These are phyloP conservation scores for Westerdykella ornata DNA, from an alignment of 2,329 filamentous ascomycete species.

Conservation along the genomic window DNA sequence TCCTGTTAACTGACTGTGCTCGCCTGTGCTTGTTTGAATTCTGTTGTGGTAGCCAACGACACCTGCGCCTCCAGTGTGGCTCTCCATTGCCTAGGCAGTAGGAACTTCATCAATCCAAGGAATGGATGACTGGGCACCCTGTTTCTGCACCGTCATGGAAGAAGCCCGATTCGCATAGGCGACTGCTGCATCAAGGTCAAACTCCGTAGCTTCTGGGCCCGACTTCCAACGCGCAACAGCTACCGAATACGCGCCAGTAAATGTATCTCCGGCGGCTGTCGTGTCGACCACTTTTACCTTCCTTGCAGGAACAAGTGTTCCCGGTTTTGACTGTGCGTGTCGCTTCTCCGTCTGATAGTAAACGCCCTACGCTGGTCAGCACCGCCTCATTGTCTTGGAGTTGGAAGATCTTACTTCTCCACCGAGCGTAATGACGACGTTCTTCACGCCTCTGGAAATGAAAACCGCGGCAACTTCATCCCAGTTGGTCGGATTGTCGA, in stretches of 20 bases:
- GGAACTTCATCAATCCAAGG: constrained; percentile 55
- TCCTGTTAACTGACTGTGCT: no score
- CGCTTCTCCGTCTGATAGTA: constrained; percentile 42
- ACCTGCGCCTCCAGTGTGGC: background rate
- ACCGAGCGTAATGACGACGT: constrained; percentile 79
- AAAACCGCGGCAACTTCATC: constrained; percentile 46
- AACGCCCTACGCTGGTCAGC: constrained; percentile 31
- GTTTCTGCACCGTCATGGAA: constrained; percentile 58
- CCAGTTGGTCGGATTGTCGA: constrained; percentile 29
- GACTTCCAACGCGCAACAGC: constrained; percentile 52
- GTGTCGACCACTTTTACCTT: constrained; percentile 82
- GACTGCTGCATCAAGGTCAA: constrained; percentile 53
- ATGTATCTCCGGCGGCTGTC: constrained; percentile 89
- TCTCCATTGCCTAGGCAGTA: constrained; percentile 6
- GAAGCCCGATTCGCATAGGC: constrained; percentile 57
- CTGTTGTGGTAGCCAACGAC: no score
- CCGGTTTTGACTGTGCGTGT: constrained; percentile 41
- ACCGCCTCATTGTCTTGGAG: constrained; percentile 19
- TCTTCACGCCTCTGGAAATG: constrained; percentile 60
- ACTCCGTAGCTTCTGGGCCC: constrained; percentile 37
- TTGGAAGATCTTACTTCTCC: constrained; percentile 50
- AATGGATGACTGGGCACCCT: constrained; percentile 60
- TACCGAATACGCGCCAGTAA: constrained; percentile 81
- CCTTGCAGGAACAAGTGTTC: constrained; percentile 51
- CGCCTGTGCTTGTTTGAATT: no score